Percentiles rank a stretch among this genome's conserved stretches.
phyloP scores from a whole-genome alignment of 345 rosid species.

The Reutealis trisperma region DNA sequence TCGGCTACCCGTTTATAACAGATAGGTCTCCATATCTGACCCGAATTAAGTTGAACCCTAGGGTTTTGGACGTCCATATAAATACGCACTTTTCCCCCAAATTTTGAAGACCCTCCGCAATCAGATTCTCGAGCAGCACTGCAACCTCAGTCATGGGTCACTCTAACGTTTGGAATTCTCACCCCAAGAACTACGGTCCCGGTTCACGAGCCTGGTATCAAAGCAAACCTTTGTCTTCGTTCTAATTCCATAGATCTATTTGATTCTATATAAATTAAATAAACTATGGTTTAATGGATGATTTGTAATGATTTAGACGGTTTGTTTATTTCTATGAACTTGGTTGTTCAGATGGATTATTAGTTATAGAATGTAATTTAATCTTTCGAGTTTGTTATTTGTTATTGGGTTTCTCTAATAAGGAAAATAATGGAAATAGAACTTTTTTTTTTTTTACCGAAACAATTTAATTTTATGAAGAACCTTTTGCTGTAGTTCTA shows the following conservation, averaged over 20 bases:
- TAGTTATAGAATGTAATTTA: no score
- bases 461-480: no score
- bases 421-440: no score
- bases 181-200: constrained; percentile 60
- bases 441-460: no score
- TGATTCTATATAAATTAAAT: no score
- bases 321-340: no score
- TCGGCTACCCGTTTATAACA: not conserved
- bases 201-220: constrained; percentile 56
- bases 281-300: no score
- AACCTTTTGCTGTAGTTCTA: no score
- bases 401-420: no score
- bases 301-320: not conserved
- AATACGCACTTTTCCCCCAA: not conserved
- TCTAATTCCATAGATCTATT: not conserved
- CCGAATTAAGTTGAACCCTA: not conserved
- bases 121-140: not conserved
- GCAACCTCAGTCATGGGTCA: constrained; percentile 41
- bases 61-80: constrained; percentile 9
- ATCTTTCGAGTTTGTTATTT: no score
- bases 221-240: not conserved
- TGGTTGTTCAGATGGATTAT: no score
- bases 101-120: not conserved
- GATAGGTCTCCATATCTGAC: not conserved
- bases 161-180: constrained; percentile 58